These are phyloP conservation scores for Magnaporthiopsis incrustans DNA, from an alignment of 2,329 filamentous ascomycete genomes.

Conservation along the genomic window DNA sequence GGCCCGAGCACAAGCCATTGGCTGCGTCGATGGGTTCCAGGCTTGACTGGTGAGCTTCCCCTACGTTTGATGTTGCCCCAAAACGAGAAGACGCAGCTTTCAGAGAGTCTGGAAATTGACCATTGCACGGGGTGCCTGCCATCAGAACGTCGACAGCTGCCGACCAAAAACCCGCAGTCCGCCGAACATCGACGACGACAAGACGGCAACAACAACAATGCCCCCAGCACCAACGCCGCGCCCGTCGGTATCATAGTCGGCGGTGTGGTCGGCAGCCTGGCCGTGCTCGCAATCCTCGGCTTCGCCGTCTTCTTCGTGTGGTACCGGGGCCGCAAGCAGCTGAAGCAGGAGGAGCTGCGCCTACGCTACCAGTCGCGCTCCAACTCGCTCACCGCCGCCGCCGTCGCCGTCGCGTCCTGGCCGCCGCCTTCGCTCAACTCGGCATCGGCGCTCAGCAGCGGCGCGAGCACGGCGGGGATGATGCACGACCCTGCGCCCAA, in stretches of 20 bases:
- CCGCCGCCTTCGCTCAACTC: not conserved
- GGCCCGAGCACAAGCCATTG: not conserved
- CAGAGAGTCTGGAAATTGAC: too few relatives aligned
- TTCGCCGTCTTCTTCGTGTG: constrained; percentile 2
- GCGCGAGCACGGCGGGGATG: not conserved
- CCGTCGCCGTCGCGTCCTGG: not conserved
- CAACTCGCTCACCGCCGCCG: not conserved
- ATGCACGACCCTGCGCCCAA: not conserved
- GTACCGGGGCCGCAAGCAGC: not conserved
- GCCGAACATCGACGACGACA: not conserved
- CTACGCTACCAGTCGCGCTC: not conserved
- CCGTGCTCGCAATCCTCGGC: constrained; percentile 1
- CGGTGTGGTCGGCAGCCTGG: not conserved
- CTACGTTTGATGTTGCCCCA: not conserved
- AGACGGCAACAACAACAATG: not conserved
- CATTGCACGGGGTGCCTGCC: too few relatives aligned
- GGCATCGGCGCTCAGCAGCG: not conserved
- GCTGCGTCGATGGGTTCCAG: not conserved
- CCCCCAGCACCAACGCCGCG: not conserved
- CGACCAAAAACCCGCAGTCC: not conserved
- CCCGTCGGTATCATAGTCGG: not conserved
- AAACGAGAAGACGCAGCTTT: not conserved
- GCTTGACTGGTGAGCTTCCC: not conserved
- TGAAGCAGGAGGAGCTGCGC: not conserved
- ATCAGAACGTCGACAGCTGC: not conserved